Conservation (phyloP, 225 moss, liverwort and hornwort species). For the Takakia lepidozioides region DNA sequence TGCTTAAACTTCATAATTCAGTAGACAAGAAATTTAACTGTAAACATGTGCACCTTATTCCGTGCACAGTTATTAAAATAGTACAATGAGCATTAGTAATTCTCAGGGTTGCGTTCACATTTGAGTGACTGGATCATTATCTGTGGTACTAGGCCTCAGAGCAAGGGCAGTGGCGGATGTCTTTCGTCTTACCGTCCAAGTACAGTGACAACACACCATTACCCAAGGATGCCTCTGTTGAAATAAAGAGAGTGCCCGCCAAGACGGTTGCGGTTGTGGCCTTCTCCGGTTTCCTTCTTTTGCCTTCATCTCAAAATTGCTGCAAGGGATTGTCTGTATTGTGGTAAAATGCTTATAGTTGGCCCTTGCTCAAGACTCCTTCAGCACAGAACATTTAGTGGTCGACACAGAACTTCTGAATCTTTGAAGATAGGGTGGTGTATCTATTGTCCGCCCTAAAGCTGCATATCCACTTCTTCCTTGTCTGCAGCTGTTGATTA, state of each 20-base stretch:
- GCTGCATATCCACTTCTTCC: no score
- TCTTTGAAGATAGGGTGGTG: not conserved
- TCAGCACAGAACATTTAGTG: not conserved
- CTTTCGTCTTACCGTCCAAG: conserved; percentile 79
- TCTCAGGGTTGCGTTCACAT: no score
- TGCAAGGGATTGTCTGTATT: no score
- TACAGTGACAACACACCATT: conserved; percentile 68
- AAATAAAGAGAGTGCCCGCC: conserved; percentile 55
- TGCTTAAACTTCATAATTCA: no score
- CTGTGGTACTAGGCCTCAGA: conserved; percentile 60
- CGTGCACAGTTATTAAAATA: no score
- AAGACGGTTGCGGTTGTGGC: conserved; percentile 71
- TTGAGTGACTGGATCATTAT: no score
- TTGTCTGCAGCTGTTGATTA: no score
- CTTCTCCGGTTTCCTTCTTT: conserved; percentile 46
- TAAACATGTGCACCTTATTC: no score
- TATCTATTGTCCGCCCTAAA: no score
- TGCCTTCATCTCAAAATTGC: not conserved
- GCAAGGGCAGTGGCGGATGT: conserved; percentile 66
- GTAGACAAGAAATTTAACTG: no score
- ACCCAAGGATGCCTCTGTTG: conserved; percentile 67
- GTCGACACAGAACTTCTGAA: not conserved
- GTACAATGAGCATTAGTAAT: no score
- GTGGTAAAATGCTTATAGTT: no score
- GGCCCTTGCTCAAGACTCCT: not conserved